These are phyloP conservation scores for Mytilinidion resinicola DNA, from an alignment of 495 filamentous ascomycete genomes.

Conservation along the genomic window DNA sequence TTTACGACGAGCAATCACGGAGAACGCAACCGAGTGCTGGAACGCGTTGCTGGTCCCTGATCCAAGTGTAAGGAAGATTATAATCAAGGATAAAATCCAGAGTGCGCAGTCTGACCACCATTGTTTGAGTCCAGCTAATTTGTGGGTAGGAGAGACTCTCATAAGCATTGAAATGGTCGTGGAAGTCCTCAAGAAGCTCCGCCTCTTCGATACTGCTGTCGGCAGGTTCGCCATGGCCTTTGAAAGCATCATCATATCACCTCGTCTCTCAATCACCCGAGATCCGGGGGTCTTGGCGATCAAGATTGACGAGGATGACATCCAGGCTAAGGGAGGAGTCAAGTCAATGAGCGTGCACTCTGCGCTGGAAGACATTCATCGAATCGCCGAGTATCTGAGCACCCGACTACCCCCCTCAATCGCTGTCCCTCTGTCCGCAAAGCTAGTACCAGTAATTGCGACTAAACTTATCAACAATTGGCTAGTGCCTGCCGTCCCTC, in stretches of 20 bases:
- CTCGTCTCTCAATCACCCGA: constrained; percentile 25
- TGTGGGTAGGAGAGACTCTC: constrained; percentile 8
- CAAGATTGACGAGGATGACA: constrained; percentile 25
- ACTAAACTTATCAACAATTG: constrained; percentile 62
- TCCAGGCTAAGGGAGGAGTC: constrained; percentile 22
- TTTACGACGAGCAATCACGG: constrained; percentile 30
- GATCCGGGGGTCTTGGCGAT: constrained; percentile 25
- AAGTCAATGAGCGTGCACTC: constrained; percentile 34
- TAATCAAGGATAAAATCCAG: constrained; percentile 28
- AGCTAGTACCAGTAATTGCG: constrained; percentile 60
- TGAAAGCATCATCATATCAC: constrained; percentile 30
- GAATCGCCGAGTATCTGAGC: constrained; percentile 59
- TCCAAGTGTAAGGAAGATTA: constrained; percentile 17
- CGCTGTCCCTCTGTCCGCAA: constrained; percentile 53
- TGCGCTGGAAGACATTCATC: constrained; percentile 54
- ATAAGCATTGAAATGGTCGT: constrained; percentile 25
- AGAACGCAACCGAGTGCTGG: constrained; percentile 36
- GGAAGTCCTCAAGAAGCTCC: constrained; percentile 29
- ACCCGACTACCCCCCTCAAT: constrained; percentile 59
- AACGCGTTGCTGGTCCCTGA: constrained; percentile 34
- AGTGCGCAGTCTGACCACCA: constrained; percentile 7
- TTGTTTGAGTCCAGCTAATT: neutral
- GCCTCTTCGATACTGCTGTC: constrained; percentile 26
- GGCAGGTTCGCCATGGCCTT: constrained; percentile 27
- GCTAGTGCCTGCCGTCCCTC: constrained; percentile 69